phyloP scores from a whole-genome alignment of 2,329 filamentous ascomycete genomes.

The Aspergillus persii region DNA sequence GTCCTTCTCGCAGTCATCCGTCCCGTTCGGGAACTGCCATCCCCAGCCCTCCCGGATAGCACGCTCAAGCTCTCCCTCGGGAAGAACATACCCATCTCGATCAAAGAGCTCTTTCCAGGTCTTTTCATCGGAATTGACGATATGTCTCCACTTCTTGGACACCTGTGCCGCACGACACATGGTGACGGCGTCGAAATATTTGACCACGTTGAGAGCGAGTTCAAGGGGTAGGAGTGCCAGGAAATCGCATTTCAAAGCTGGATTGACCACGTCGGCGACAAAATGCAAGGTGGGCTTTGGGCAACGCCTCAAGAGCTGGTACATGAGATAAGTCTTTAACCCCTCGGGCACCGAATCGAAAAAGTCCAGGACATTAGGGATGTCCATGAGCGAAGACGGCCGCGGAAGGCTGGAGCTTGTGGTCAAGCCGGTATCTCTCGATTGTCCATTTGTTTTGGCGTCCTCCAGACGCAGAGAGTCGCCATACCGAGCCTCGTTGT shows the following conservation, averaged over 20 bases:
- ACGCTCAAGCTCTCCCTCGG: constrained; percentile 76
- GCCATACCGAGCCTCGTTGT: constrained; percentile 30
- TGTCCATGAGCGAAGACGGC: constrained; percentile 62
- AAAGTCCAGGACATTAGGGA: constrained; percentile 80
- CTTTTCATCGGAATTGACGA: constrained; percentile 89
- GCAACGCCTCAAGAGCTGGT: constrained; percentile 85
- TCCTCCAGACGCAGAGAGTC: constrained; percentile 21
- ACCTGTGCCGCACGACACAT: constrained; percentile 90
- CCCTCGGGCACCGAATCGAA: constrained; percentile 90
- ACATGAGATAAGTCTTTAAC: constrained; percentile 95
- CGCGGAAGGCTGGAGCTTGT: constrained; percentile 23
- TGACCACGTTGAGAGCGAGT: constrained; percentile 80
- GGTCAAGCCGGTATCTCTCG: constrained; percentile 9
- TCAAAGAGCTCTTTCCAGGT: constrained; percentile 95
- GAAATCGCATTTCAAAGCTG: constrained; percentile 92
- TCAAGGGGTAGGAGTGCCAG: constrained; percentile 79
- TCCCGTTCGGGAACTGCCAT: constrained; percentile 83
- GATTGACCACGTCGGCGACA: constrained; percentile 87
- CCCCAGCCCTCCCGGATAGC: constrained; percentile 93
- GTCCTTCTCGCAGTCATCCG: constrained; percentile 76
- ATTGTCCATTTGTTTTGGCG: constrained; percentile 5
- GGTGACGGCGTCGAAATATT: constrained; percentile 80
- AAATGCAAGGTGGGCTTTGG: constrained; percentile 84
- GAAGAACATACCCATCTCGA: constrained; percentile 73
- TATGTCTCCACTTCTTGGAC: constrained; percentile 87